phyloP scores from a whole-genome alignment of 73 alveolate genomes.

The Paramecium biaurelia region DNA sequence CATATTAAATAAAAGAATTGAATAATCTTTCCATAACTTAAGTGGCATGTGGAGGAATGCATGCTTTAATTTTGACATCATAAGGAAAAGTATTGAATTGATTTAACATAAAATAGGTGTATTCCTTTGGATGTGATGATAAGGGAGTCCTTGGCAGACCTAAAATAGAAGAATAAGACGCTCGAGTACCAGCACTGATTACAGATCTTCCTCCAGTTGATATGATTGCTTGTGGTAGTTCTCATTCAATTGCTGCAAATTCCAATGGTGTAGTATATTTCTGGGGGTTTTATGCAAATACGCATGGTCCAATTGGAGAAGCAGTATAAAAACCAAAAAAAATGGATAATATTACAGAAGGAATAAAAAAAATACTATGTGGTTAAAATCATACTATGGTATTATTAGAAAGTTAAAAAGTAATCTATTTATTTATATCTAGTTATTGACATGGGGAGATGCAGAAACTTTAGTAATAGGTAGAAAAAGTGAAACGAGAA shows the following conservation, averaged over 20 bases:
- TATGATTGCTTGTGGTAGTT: slow-evolving; percentile 70
- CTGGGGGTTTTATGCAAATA: slow-evolving; percentile 72
- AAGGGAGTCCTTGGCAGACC: slow-evolving; percentile 79
- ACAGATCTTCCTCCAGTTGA: slow-evolving; percentile 30
- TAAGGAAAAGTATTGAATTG: not conserved
- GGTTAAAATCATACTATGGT: slow-evolving; percentile 69
- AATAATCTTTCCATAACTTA: not conserved
- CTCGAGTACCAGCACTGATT: slow-evolving; percentile 54
- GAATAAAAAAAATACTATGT: slow-evolving; percentile 46
- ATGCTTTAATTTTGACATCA: slow-evolving; percentile 65
- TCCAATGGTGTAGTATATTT: slow-evolving; percentile 60
- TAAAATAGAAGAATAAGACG: slow-evolving; percentile 19
- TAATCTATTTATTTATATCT: not conserved
- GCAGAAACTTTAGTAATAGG: slow-evolving; percentile 68
- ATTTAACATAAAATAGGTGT: slow-evolving; percentile 31
- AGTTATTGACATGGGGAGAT: slow-evolving; percentile 16
- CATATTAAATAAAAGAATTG: slow-evolving; percentile 18
- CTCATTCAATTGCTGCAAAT: slow-evolving; percentile 71
- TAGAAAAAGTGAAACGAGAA: slow-evolving; percentile 64
- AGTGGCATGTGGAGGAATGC: slow-evolving; percentile 81
- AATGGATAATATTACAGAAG: slow-evolving; percentile 18
- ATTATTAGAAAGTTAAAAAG: slow-evolving; percentile 39
- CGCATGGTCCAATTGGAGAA: slow-evolving; percentile 65
- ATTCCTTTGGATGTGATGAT: slow-evolving; percentile 84
- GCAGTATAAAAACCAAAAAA: slow-evolving; percentile 49